Evolutionary conservation across 2,329 filamentous ascomycete species (phyloP), one percentile per base, ranked within the genome.

Genomic region (Fusarium sororula): DNA sequence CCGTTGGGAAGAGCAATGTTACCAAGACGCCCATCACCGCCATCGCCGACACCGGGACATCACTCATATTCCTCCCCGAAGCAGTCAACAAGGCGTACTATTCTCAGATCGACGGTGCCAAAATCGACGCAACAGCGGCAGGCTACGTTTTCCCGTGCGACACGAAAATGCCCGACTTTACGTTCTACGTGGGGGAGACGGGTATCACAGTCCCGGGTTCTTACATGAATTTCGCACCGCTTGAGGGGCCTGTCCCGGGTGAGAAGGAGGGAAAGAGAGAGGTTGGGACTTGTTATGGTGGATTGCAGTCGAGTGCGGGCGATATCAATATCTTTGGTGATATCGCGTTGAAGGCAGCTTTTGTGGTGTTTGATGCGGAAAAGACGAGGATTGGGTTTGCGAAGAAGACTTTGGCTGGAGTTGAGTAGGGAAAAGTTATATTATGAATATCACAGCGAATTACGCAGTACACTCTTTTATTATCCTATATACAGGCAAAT

Each of bases 21-120:
- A 57, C 30, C 81, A 50, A 55, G 18, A 66, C 61, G 1, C 26
- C 75, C 5, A 63, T 85, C 22, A 83, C 83, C 75, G 84, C 84
- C 32, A 87, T 89, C 61, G 84, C 86, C 28, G 89, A 90, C 81
- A 88, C 88, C 6, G 91, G 91, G 66, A 92, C 91, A n/a, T 91
- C 90, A 1, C 86, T 93, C 64, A 83, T 93, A 63, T 84, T 92
- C 59, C 86, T 90, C 66, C 88, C 90, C 77, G 81, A 86, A 44
- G 79, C 82, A 32, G 84, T 91, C 53, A 85, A 86, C 50, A 74
- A 85, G 17, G 83, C 79, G 14, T 89, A 89, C 79, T 89, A 88
- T 77, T 74, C 81, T 26, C 79, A 85, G 35, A 81, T 89, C 15
- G 68, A 78, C 1, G 86, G 85, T 24, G 86, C 87, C 3, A 65